A percentile compares a stretch with the other conserved stretches of the same genome.
These are phyloP conservation scores for Guadua angustifolia DNA, from an alignment of 176 grass and related monocot species.

Conservation along the genomic window DNA sequence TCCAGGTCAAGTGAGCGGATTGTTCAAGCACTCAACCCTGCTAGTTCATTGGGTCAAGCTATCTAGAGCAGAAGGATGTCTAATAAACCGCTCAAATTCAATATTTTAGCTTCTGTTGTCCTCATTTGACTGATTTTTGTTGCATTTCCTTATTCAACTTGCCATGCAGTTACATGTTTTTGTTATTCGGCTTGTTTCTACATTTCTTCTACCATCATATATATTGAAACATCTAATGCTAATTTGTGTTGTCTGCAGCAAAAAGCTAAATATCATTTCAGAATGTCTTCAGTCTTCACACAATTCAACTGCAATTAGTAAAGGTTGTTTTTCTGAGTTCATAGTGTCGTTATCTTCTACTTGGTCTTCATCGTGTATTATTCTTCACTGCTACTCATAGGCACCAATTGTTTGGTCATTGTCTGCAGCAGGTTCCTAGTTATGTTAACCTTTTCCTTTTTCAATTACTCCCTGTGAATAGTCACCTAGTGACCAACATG, in stretches of 20 bases:
- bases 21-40: neutral
- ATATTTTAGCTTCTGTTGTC: slow-evolving; percentile 26
- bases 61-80: slow-evolving; percentile 16
- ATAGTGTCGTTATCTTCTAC: slow-evolving; percentile 7
- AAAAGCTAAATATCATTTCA: neutral
- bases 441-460: slow-evolving; percentile 1
- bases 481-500: neutral
- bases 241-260: slow-evolving; percentile 14
- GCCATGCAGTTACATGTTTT: neutral
- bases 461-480: slow-evolving; percentile 17
- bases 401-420: neutral
- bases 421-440: slow-evolving; percentile 28
- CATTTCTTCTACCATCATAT: slow-evolving; percentile 5
- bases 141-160: slow-evolving; percentile 20
- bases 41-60: neutral
- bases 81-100: neutral
- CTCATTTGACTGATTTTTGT: neutral
- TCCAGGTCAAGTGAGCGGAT: neutral
- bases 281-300: neutral
- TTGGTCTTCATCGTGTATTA: neutral
- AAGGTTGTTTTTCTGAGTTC: slow-evolving; percentile 1
- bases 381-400: slow-evolving; percentile 14
- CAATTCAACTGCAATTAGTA: slow-evolving; percentile 3
- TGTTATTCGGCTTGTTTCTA: neutral
- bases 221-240: slow-evolving; percentile 18